Evolutionary conservation across 352 stramenopile genomes (phyloP).

Genomic region (Poterioochromonas sp.): DNA sequence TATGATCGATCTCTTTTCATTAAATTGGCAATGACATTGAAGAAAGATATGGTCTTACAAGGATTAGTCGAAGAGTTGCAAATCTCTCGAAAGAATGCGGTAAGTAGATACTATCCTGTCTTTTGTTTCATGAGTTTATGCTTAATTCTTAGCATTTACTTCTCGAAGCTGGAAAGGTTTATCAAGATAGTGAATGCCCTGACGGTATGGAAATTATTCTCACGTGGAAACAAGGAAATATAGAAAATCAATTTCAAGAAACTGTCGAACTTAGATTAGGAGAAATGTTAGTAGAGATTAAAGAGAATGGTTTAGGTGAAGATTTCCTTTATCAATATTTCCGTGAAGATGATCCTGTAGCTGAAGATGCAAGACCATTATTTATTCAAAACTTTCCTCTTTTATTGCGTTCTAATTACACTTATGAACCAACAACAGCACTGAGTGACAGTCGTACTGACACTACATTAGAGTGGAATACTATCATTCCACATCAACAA

Average conservation of each 20-base stretch:
- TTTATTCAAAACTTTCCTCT: neutral
- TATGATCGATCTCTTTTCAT: conserved; percentile 1
- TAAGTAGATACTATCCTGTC: neutral
- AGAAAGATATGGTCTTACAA: neutral
- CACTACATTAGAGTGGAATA: neutral
- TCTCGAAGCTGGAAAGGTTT: neutral
- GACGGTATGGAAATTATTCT: conserved; percentile 10
- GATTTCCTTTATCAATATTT: conserved; percentile 18
- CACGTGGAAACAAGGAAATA: neutral
- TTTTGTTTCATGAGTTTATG: neutral
- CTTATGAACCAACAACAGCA: neutral
- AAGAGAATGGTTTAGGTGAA: neutral
- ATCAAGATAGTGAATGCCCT: neutral
- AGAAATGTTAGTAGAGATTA: neutral
- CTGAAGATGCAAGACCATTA: neutral
- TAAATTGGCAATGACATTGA: conserved; percentile 14
- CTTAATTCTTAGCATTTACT: conserved; percentile 1
- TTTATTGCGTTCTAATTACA: neutral
- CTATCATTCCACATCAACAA: neutral
- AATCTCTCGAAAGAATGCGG: neutral
- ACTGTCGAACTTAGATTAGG: neutral
- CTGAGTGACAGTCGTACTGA: neutral
- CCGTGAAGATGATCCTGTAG: neutral
- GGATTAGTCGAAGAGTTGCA: conserved; percentile 17
- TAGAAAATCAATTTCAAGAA: neutral